A percentile compares a stretch with the other conserved stretches of the same genome.
phyloP scores from a whole-genome alignment of 2,329 filamentous ascomycete genomes.

The Pestalotiopsis sp. region DNA sequence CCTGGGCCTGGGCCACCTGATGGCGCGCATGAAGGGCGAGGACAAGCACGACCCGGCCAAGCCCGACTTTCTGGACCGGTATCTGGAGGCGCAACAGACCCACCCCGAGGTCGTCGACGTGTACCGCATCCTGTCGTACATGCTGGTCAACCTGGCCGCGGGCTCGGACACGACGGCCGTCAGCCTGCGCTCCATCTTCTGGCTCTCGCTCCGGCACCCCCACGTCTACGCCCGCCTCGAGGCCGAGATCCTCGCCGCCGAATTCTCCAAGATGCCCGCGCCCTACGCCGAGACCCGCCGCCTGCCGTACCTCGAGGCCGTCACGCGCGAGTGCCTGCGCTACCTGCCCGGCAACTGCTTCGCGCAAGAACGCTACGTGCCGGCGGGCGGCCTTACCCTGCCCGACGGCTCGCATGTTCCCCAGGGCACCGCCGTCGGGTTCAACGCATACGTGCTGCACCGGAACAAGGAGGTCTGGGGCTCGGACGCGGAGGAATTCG shows the following conservation, averaged over 20 bases:
- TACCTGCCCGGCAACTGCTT: slow-evolving; percentile 44
- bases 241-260: slow-evolving; percentile 38
- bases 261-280: slow-evolving; percentile 20
- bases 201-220: slow-evolving; percentile 34
- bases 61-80: slow-evolving; percentile 28
- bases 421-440: slow-evolving; percentile 30
- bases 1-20: slow-evolving; percentile 5
- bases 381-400: slow-evolving; percentile 33
- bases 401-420: slow-evolving; percentile 27
- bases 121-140: slow-evolving; percentile 29
- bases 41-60: slow-evolving; percentile 9
- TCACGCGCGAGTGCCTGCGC: slow-evolving; percentile 48
- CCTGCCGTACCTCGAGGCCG: slow-evolving; percentile 41
- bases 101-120: slow-evolving; percentile 32
- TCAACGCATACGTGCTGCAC: slow-evolving; percentile 32
- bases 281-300: slow-evolving; percentile 16
- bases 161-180: slow-evolving; percentile 20
- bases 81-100: slow-evolving; percentile 27
- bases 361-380: slow-evolving; percentile 45
- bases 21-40: slow-evolving; percentile 5
- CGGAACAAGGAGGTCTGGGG: slow-evolving; percentile 40
- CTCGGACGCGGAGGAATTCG: slow-evolving; percentile 40
- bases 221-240: slow-evolving; percentile 24
- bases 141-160: slow-evolving; percentile 17
- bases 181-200: slow-evolving; percentile 32